Evolutionary conservation across 1,284 basidiomycete genomes (phyloP).

Genomic region (Leccinum subrobustum): DNA sequence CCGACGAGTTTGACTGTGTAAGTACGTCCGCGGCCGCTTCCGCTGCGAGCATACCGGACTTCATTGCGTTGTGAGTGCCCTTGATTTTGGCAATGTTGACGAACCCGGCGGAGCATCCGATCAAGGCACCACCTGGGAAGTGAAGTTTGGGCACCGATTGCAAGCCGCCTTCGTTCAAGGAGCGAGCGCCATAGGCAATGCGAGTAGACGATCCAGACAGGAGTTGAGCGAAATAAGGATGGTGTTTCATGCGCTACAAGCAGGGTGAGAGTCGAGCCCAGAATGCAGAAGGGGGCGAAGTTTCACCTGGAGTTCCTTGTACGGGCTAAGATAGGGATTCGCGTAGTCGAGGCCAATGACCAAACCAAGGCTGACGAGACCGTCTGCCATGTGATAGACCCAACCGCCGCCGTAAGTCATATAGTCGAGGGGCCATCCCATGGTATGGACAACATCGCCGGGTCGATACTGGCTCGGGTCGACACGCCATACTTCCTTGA

Average conservation of each 20-base stretch:
- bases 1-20: slow-evolving; percentile 19
- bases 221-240: slow-evolving; percentile 85
- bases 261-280: slow-evolving; percentile 4
- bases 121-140: slow-evolving; percentile 94
- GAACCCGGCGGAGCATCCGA: slow-evolving; percentile 96
- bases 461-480: slow-evolving; percentile 74
- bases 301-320: slow-evolving; percentile 86
- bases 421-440: slow-evolving; percentile 90
- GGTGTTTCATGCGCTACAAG: slow-evolving; percentile 90
- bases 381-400: slow-evolving; percentile 95
- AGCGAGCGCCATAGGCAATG: slow-evolving; percentile 89
- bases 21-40: slow-evolving; percentile 81
- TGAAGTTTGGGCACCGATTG: slow-evolving; percentile 91
- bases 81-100: slow-evolving; percentile 99
- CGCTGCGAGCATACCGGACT: slow-evolving; percentile 95
- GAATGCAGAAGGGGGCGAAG: not conserved
- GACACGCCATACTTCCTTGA: slow-evolving; percentile 98
- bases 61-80: slow-evolving; percentile 99
- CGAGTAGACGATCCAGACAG: slow-evolving; percentile 74
- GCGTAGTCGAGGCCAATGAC: slow-evolving; percentile 94
- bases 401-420: slow-evolving; percentile 93
- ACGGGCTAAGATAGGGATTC: slow-evolving; percentile 94
- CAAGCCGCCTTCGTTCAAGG: slow-evolving; percentile 92
- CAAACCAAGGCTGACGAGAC: slow-evolving; percentile 88
- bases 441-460: slow-evolving; percentile 89